phyloP scores from a whole-genome alignment of 78 protist species.

The slime mould (Dictyostelium discoideum) region DNA sequence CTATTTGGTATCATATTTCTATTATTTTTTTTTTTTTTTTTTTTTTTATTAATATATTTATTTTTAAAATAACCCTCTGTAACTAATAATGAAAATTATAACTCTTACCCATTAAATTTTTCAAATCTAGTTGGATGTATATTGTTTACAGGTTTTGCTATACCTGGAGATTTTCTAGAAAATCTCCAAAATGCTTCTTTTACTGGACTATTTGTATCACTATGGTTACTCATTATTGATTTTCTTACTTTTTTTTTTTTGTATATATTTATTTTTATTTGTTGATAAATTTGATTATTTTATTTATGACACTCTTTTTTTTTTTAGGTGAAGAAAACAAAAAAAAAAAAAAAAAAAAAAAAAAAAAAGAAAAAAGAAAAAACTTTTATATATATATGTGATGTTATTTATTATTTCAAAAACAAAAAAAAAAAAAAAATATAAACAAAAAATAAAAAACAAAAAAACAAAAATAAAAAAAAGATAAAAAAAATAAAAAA shows the following conservation, averaged over 20 bases:
- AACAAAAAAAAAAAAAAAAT: not conserved
- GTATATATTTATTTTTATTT: not conserved
- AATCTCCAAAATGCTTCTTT: slow-evolving; percentile 76
- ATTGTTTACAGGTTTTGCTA: slow-evolving; percentile 71
- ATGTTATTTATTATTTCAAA: not conserved
- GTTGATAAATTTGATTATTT: not conserved
- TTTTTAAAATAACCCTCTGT: no score
- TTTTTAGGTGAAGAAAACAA: no score
- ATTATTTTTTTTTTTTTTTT: no score
- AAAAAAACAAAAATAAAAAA: no score
- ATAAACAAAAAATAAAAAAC: not conserved
- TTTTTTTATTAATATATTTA: not conserved
- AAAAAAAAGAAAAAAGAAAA: no score
- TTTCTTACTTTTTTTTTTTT: not conserved
- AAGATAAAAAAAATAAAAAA: no score
- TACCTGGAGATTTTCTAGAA: slow-evolving; percentile 67
- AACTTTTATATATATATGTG: not conserved
- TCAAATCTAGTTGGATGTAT: slow-evolving; percentile 69
- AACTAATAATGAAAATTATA: not conserved
- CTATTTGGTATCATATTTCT: slow-evolving; percentile 67
- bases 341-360: no score
- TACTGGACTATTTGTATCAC: slow-evolving; percentile 72
- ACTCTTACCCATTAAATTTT: slow-evolving; percentile 70
- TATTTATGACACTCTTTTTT: not conserved
- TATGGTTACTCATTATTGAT: slow-evolving; percentile 25